Evolutionary conservation across 2,329 filamentous ascomycete genomes (phyloP).

Genomic region (Phialocephala sp.): DNA sequence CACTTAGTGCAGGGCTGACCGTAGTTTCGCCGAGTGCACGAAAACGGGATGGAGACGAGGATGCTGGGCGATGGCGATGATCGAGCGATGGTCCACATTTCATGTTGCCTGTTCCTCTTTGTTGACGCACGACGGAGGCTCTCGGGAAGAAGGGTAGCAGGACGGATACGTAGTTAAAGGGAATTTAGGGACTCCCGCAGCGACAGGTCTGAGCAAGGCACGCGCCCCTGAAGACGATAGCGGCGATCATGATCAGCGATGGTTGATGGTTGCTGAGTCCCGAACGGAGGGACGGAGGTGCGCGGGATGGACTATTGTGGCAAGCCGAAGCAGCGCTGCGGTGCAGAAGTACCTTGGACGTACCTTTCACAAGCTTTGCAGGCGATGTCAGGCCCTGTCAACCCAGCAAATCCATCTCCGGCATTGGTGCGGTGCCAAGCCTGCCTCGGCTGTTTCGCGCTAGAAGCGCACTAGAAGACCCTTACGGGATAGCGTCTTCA

Average conservation of each 20-base stretch:
- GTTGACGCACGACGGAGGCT: background rate
- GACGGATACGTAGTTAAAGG: too few species aligned
- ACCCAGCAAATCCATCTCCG: too few species aligned
- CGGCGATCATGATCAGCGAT: slow-evolving; percentile 14
- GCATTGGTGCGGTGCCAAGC: too few species aligned
- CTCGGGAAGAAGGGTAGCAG: background rate
- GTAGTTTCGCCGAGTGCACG: slow-evolving; percentile 26
- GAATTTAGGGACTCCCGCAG: too few species aligned
- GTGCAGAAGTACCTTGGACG: background rate
- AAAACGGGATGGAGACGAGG: background rate
- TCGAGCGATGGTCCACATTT: slow-evolving; percentile 23
- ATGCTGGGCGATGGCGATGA: background rate
- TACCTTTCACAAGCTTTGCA: background rate
- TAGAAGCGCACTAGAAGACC: slow-evolving; percentile 29
- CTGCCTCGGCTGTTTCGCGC: slow-evolving; percentile 12
- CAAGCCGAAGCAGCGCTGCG: background rate
- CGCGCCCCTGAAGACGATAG: background rate
- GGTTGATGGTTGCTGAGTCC: background rate
- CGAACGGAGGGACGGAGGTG: background rate
- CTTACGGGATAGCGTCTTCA: slow-evolving; percentile 16
- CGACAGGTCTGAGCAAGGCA: background rate
- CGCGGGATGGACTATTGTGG: background rate
- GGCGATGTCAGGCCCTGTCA: background rate
- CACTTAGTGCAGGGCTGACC: slow-evolving; percentile 24
- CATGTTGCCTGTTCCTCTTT: slow-evolving; percentile 25